These are phyloP conservation scores for Solanum arcanum DNA, from an alignment of 257 asterid species.

Conservation along the genomic window DNA sequence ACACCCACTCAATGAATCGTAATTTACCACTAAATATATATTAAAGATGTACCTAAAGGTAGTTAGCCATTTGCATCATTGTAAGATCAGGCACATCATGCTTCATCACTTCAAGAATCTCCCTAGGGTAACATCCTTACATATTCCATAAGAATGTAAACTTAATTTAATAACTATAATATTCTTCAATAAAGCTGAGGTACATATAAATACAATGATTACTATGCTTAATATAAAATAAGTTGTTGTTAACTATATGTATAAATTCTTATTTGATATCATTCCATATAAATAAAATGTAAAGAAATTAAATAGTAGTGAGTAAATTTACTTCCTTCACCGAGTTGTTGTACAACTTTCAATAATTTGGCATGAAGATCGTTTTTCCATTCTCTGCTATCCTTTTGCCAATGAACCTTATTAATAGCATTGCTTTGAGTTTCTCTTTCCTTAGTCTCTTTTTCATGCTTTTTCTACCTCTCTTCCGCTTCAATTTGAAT, in stretches of 20 bases:
- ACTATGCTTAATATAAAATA: background rate
- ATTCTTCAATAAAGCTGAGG: background rate
- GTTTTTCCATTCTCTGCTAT: background rate
- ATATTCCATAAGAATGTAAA: background rate
- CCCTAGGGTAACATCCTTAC: background rate
- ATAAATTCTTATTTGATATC: background rate
- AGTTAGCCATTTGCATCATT: constrained; percentile 21
- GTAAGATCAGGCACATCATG: constrained; percentile 11
- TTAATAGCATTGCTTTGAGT: background rate
- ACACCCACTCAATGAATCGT: background rate
- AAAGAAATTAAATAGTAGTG: background rate
- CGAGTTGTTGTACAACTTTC: background rate
- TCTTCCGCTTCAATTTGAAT: background rate
- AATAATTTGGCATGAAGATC: background rate
- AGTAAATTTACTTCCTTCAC: background rate
- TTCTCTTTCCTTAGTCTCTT: background rate
- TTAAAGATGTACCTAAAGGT: constrained; percentile 8
- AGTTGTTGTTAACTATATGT: background rate
- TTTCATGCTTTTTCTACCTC: too few species aligned
- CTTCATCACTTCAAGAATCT: background rate
- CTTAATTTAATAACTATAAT: background rate
- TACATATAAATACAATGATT: background rate
- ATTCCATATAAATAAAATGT: background rate
- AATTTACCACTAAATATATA: background rate
- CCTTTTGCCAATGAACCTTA: background rate